phyloP scores from a whole-genome alignment of 2,329 filamentous ascomycete species.

The Raffaelea deltoideospora region DNA sequence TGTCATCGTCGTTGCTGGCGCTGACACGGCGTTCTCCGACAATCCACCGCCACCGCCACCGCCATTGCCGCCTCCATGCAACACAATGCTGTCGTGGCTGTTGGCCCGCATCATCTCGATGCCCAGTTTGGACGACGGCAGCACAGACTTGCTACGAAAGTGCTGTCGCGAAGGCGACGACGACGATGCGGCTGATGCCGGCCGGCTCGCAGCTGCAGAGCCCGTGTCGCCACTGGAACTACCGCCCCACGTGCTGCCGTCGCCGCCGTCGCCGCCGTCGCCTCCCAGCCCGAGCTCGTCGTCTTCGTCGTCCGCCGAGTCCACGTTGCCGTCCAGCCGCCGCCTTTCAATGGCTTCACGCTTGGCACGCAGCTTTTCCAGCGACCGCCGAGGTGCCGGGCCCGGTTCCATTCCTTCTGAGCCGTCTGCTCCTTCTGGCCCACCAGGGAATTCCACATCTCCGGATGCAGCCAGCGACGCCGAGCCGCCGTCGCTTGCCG shows the following conservation, averaged over 20 bases:
- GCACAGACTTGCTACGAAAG: conserved; percentile 36
- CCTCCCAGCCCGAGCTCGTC: conserved; percentile 56
- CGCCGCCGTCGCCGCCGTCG: conserved; percentile 20
- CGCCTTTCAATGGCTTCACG: conserved; percentile 61
- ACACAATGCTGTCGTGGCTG: conserved; percentile 66
- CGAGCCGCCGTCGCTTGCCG: too few species aligned
- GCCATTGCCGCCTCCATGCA: conserved; percentile 21
- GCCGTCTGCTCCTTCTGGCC: conserved; percentile 31
- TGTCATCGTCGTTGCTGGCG: too few species aligned
- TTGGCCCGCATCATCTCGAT: conserved; percentile 98
- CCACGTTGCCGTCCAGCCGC: conserved; percentile 54
- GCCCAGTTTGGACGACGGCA: conserved; percentile 75
- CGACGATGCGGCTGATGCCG: too few species aligned
- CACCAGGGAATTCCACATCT: too few species aligned
- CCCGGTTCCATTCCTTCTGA: too few species aligned
- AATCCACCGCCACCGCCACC: too few species aligned
- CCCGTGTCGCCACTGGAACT: conserved; percentile 13
- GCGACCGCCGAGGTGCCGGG: conserved; percentile 41
- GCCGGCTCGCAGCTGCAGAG: conserved; percentile 13
- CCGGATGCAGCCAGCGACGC: too few species aligned
- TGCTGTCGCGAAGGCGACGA: conserved; percentile 28
- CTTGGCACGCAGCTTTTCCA: conserved; percentile 60
- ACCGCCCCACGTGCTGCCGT: conserved; percentile 16
- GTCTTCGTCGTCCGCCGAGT: conserved; percentile 90
- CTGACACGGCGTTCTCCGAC: too few species aligned